Base-by-base conservation (phyloP, 2,329 filamentous ascomycete genomes). In the Balansia obtecta region DNA sequence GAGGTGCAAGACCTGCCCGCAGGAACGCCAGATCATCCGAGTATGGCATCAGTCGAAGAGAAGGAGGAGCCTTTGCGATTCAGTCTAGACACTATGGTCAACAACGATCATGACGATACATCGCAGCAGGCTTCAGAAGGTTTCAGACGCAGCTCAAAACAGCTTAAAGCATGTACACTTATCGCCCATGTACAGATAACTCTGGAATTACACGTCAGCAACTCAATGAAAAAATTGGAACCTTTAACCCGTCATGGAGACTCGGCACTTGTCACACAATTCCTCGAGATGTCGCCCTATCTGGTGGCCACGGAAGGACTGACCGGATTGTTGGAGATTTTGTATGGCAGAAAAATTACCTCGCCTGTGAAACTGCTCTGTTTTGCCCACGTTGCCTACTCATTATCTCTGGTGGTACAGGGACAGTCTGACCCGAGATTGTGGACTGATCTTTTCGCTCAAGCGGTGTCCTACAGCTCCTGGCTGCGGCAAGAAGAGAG, bases 381-480 rank as follows among this genome's bases (percentile, higher is more conserved):
- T 57, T 72, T 79, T 53, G 58, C 77, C 33, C 75, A 79, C 50
- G 54, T 79, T 18, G 63, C 73, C 22, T 77, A 76, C 54, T 71
- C 74, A 12, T 66, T 78, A 38, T 75, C 71, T 4, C 55, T 76
- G 10, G 65, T 74, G 13, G 57, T 74, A 5, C 67, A 74, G 49
- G 70, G 69, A 56, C 65, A 69, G 47, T 66, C 70, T 32, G 61
- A 69, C 5, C 46, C 57, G 11, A 52, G 51, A 8, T 66, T 65
- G 46, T 68, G 65, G 22, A 62, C 59, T 15, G 60, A 66, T 15
- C 61, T 79, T 8, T 79, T 76, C 54, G 57, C 60, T 1, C 75
- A 77, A 57, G 70, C 71, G 8, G 57, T 75, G 18, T 60, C 64
- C 9, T 79, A 78, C 55, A 59, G 65, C 46, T 58, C 60, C 12